phyloP scores from a whole-genome alignment of 2,329 filamentous ascomycete species.

The Cryphonectria carpinicola region DNA sequence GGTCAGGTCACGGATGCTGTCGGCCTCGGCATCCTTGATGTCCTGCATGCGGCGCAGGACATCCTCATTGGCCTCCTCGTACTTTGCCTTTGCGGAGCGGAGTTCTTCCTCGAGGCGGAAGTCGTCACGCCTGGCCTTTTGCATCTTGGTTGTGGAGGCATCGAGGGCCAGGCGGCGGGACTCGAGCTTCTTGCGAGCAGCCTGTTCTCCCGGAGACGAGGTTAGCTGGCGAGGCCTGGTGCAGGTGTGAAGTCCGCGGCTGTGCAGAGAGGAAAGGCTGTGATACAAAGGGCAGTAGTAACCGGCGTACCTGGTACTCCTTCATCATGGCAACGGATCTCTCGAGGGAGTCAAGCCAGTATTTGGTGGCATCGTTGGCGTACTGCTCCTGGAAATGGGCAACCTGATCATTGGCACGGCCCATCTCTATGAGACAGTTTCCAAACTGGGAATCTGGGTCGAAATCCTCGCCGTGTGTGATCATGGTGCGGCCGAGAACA shows the following conservation, averaged over 20 bases:
- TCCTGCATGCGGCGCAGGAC: constrained; percentile 93
- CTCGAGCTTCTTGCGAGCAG: constrained; percentile 92
- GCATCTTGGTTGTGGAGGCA: constrained; percentile 84
- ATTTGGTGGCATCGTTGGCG: constrained; percentile 74
- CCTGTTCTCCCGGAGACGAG: constrained; percentile 39
- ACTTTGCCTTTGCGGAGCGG: constrained; percentile 88
- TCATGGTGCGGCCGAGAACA: constrained; percentile 83
- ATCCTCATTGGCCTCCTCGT: constrained; percentile 93
- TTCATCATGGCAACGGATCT: constrained; percentile 93
- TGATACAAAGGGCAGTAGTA: too few species aligned
- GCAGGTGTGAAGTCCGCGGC: too few species aligned
- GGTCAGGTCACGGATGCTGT: constrained; percentile 79
- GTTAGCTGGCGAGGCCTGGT: background rate
- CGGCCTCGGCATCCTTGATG: constrained; percentile 87
- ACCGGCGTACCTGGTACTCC: constrained; percentile 79
- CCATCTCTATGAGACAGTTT: constrained; percentile 80
- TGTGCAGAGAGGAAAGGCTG: background rate
- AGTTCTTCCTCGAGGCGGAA: constrained; percentile 93
- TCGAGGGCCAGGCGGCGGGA: constrained; percentile 88
- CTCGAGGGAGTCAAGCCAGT: constrained; percentile 92
- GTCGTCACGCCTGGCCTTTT: constrained; percentile 92
- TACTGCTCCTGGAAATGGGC: constrained; percentile 85
- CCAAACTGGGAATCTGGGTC: constrained; percentile 90
- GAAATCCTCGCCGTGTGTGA: constrained; percentile 88
- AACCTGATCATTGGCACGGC: constrained; percentile 85